Evolutionary conservation across 2,329 filamentous ascomycete species (phyloP).

Genomic region (Monosporascus sp.): DNA sequence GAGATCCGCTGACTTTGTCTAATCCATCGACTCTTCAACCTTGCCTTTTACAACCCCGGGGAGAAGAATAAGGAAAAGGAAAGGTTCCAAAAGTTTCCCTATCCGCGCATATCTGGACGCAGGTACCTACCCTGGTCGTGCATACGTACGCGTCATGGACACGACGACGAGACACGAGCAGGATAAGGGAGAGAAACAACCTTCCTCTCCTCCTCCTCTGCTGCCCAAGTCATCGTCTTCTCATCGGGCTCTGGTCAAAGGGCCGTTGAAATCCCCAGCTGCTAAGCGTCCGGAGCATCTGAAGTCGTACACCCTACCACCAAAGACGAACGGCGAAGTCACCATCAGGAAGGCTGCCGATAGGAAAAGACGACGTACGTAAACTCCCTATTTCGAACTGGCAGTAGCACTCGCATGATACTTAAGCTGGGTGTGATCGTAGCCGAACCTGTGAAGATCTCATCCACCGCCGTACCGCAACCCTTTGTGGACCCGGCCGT

Average conservation of each 20-base stretch:
- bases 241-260: slow-evolving; percentile 3
- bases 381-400: background rate
- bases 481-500: slow-evolving; percentile 28
- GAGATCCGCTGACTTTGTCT: too few species aligned
- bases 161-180: background rate
- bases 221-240: background rate
- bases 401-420: too few species aligned
- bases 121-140: too few species aligned
- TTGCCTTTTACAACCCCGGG: too few species aligned
- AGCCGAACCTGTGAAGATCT: slow-evolving; percentile 22
- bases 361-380: slow-evolving; percentile 1
- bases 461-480: slow-evolving; percentile 23
- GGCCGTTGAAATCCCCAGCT: slow-evolving; percentile 1
- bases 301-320: slow-evolving; percentile 4
- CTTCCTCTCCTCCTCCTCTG: background rate
- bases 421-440: too few species aligned
- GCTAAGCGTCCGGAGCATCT: background rate
- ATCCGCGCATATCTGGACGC: too few species aligned
- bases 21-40: too few species aligned
- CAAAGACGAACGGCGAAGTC: background rate
- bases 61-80: too few species aligned
- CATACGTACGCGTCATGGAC: too few species aligned
- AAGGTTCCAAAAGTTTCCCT: too few species aligned
- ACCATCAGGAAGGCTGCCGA: slow-evolving; percentile 1
- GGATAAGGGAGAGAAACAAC: background rate